Evolutionary conservation across 2,329 filamentous ascomycete species (phyloP), one percentile per base, ranked within the genome.

Genomic region (Calcarisporium arbuscula): DNA sequence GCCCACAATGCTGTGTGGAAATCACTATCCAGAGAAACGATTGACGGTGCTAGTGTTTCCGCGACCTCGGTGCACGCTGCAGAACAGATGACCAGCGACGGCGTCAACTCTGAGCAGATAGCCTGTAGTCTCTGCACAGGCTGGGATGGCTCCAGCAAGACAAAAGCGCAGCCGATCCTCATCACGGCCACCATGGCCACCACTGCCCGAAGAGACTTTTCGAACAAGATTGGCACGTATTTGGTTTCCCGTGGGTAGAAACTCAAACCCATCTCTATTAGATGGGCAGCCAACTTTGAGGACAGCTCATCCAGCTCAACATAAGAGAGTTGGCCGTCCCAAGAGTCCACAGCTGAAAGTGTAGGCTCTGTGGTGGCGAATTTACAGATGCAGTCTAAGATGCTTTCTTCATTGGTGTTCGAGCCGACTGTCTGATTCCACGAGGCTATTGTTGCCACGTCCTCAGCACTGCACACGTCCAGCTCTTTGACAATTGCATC

Each of bases 241-340:
- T 25, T 14, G 22, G 22, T 9, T 25, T 25, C 22, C 22, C 14
- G 10, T 25, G 22, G 22, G 14, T 25, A 36, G 19, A 19, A 17
- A 14, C 6, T 27, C 20, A 36, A 19, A 10, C 34, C 34, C 5
- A 18, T 14, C 8, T 21, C 19, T 11, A 31, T 10, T 9, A 36
- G 21, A 6, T 36, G 4, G 6, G 12, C 8, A 6, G 34, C 34
- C 16, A 36, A 21, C 5, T 9, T 9, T 5, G 28, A 17, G 4
- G 34, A 36, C 14, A 30, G 11, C 3, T 19, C 19, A 15, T 36
- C 34, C 4, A 36, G 34, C 16, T 31, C 28, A 3, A 8, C 12
- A 27, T 36, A 36, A 12, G 28, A 23, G 10, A 32, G 10, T 8
- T n/a, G 23, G n/a, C 34, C 34, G 23, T 36, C 34, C 28, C 34